phyloP scores from a whole-genome alignment of 2,329 filamentous ascomycete species.

The Xylariales sp. region DNA sequence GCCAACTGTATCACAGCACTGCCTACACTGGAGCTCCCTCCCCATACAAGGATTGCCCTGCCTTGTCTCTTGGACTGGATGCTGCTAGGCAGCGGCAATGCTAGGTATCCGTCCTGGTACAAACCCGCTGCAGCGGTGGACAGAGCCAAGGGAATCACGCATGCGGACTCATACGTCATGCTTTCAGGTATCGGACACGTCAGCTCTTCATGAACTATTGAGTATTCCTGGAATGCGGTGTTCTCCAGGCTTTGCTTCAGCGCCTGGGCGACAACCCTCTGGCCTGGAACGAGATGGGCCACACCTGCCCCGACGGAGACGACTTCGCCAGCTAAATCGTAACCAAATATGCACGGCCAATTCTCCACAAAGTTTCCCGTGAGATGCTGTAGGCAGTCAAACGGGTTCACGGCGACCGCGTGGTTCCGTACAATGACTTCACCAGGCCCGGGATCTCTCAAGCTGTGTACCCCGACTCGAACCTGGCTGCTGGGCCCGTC shows the following conservation, averaged over 20 bases:
- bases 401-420: conserved; percentile 6
- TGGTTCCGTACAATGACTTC: conserved; percentile 3
- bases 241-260: conserved; percentile 5
- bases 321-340: conserved; percentile 20
- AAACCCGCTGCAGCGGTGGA: conserved; percentile 11
- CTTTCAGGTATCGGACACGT: conserved; percentile 8
- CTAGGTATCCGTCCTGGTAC: conserved; percentile 6
- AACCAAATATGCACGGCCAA: conserved; percentile 21
- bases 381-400: conserved; percentile 5
- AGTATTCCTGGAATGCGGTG: conserved; percentile 11
- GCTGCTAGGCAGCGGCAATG: background rate
- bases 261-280: conserved; percentile 15
- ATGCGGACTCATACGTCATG: conserved; percentile 10
- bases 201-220: background rate
- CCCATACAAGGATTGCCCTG: conserved; percentile 36
- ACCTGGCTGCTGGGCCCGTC: background rate
- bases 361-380: conserved; percentile 11
- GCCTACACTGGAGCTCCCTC: conserved; percentile 36
- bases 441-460: background rate
- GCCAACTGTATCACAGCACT: conserved; percentile 33
- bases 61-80: background rate
- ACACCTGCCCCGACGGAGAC: conserved; percentile 14
- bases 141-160: conserved; percentile 12
- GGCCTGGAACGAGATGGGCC: conserved; percentile 16
- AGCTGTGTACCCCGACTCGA: background rate